Conservation (phyloP, 2,329 filamentous ascomycete genomes). For the Talaromyces sp. region DNA sequence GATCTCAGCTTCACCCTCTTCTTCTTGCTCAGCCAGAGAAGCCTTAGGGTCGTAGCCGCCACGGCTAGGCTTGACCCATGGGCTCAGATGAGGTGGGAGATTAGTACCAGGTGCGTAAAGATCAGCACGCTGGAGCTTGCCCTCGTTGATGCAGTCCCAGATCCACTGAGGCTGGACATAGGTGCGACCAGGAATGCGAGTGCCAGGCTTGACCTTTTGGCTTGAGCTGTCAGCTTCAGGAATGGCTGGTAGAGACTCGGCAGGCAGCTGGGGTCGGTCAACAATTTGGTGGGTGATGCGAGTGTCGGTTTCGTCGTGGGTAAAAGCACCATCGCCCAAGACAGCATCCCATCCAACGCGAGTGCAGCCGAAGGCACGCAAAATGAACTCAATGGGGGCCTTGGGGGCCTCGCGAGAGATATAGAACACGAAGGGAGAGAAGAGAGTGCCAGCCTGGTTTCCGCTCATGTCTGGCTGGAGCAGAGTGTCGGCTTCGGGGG, state of each 20-base stretch:
- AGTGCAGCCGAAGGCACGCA: slow-evolving; percentile 94
- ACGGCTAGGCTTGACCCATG: slow-evolving; percentile 85
- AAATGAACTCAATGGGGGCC: slow-evolving; percentile 86
- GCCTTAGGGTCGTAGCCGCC: slow-evolving; percentile 91
- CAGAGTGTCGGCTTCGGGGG: slow-evolving; percentile 81
- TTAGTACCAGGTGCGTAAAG: slow-evolving; percentile 87
- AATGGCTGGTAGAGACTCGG: slow-evolving; percentile 53
- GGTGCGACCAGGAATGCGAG: slow-evolving; percentile 83
- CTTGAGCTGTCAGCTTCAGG: slow-evolving; percentile 48
- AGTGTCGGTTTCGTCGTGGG: slow-evolving; percentile 81
- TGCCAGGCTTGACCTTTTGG: slow-evolving; percentile 59
- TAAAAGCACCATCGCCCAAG: slow-evolving; percentile 89
- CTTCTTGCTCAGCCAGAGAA: slow-evolving; percentile 82
- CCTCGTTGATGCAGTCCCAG: slow-evolving; percentile 95
- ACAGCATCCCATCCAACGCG: slow-evolving; percentile 92
- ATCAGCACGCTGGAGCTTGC: slow-evolving; percentile 82
- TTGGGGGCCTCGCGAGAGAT: slow-evolving; percentile 91
- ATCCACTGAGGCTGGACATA: slow-evolving; percentile 99
- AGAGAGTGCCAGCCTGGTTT: slow-evolving; percentile 72
- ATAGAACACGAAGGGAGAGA: slow-evolving; percentile 87
- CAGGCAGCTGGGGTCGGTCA: slow-evolving; percentile 75
- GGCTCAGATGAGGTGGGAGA: slow-evolving; percentile 90
- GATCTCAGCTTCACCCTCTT: slow-evolving; percentile 78
- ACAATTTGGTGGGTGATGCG: slow-evolving; percentile 96
- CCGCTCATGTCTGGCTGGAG: slow-evolving; percentile 73